phyloP scores from a whole-genome alignment of 75 land plant species.

The Ceratopteris richardii region DNA sequence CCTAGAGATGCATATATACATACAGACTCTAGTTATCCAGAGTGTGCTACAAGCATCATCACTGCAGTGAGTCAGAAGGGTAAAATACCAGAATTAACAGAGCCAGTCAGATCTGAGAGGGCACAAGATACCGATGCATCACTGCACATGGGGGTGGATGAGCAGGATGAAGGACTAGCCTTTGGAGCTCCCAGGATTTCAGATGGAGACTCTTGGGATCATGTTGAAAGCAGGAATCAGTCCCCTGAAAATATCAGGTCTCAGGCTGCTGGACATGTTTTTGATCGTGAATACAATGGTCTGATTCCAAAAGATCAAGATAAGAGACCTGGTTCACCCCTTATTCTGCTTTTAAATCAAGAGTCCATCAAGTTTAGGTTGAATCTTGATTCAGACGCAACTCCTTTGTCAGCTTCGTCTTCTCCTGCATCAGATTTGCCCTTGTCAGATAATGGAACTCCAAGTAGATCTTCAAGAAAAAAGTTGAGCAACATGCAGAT shows the following conservation, averaged over 20 bases:
- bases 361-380: background rate
- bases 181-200: constrained; percentile 3
- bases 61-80: too few species aligned
- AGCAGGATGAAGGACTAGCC: background rate
- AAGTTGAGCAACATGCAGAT: background rate
- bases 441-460: background rate
- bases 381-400: background rate
- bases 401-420: too few species aligned
- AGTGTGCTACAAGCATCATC: too few species aligned
- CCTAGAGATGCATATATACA: too few species aligned
- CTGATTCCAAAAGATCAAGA: background rate
- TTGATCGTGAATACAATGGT: background rate
- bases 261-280: background rate
- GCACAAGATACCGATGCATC: too few species aligned
- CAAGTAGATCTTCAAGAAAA: background rate
- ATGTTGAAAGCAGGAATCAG: background rate
- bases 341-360: background rate
- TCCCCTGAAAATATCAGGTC: background rate
- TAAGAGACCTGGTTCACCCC: background rate
- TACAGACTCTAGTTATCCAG: too few species aligned
- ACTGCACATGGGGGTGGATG: background rate
- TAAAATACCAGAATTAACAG: too few species aligned
- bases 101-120: too few species aligned
- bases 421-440: background rate
- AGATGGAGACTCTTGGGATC: background rate